Percentiles rank a stretch among this genome's conserved stretches.
phyloP scores from a whole-genome alignment of 768 basidiomycete genomes.

The Hebeloma cylindrosporum region DNA sequence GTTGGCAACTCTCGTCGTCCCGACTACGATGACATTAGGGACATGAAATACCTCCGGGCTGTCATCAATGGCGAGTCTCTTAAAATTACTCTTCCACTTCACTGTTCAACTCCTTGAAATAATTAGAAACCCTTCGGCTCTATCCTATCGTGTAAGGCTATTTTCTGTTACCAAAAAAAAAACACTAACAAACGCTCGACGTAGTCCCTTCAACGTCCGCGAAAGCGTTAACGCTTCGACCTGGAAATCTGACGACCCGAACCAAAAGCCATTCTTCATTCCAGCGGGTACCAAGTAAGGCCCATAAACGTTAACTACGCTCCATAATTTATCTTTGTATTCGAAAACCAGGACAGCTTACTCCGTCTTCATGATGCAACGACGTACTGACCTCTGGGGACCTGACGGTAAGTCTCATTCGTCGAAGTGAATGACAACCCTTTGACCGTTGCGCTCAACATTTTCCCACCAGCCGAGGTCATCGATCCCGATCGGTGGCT shows the following conservation, averaged over 20 bases:
- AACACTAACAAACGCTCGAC: neutral
- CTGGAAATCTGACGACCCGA: slow-evolving; percentile 46
- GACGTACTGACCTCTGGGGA: slow-evolving; percentile 67
- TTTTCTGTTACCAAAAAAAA: neutral
- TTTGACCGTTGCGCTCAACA: neutral
- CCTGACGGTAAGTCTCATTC: slow-evolving; percentile 51
- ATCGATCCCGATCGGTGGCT: slow-evolving; percentile 76
- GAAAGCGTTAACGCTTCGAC: slow-evolving; percentile 48
- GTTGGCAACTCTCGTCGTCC: slow-evolving; percentile 51
- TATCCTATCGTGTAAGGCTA: slow-evolving; percentile 52
- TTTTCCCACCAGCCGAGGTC: slow-evolving; percentile 45
- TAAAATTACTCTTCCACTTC: neutral
- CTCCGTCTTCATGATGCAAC: slow-evolving; percentile 65
- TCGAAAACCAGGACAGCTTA: slow-evolving; percentile 50
- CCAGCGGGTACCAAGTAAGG: slow-evolving; percentile 48
- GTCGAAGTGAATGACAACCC: neutral
- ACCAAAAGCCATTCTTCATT: slow-evolving; percentile 51
- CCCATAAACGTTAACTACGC: neutral
- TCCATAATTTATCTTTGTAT: neutral
- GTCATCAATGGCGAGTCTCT: slow-evolving; percentile 55
- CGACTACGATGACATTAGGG: slow-evolving; percentile 52
- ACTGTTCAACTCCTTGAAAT: neutral
- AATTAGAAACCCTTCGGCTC: slow-evolving; percentile 51
- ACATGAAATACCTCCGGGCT: slow-evolving; percentile 64
- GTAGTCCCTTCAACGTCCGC: slow-evolving; percentile 51